Evolutionary conservation across 1,284 basidiomycete species (phyloP).

Genomic region (Ustilago esculenta): DNA sequence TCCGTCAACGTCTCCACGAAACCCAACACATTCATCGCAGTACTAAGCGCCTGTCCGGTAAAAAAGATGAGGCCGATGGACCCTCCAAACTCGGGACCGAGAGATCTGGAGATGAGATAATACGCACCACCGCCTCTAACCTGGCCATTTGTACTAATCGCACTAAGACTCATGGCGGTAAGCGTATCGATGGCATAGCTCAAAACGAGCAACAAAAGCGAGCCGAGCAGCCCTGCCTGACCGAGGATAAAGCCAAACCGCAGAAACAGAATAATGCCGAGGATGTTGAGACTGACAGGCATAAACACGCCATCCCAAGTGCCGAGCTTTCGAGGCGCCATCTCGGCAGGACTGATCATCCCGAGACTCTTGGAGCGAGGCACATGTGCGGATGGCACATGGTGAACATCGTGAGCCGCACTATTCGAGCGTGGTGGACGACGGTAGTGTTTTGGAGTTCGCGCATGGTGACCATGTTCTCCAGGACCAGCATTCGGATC

Average conservation of each 20-base stretch:
- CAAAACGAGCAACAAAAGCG: constrained; percentile 56
- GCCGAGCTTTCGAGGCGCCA: constrained; percentile 61
- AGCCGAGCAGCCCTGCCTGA: constrained; percentile 62
- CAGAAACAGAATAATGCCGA: constrained; percentile 66
- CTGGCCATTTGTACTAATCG: constrained; percentile 66
- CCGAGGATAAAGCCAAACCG: constrained; percentile 66
- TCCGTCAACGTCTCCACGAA: constrained; percentile 65
- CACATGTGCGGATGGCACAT: constrained; percentile 9
- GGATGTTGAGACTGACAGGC: constrained; percentile 65
- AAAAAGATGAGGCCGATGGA: constrained; percentile 66
- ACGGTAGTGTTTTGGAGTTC: constrained; percentile 18
- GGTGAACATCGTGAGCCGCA: constrained; percentile 21
- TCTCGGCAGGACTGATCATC: constrained; percentile 52
- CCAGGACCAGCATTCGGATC: constrained; percentile 37
- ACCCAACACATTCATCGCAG: constrained; percentile 65
- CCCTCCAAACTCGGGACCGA: constrained; percentile 66
- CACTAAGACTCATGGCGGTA: constrained; percentile 64
- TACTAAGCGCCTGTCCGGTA: constrained; percentile 63
- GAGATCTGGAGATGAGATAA: constrained; percentile 65
- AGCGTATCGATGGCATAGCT: constrained; percentile 64
- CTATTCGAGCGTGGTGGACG: constrained; percentile 40
- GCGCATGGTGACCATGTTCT: constrained; percentile 31
- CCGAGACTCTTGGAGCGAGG: constrained; percentile 48
- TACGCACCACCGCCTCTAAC: constrained; percentile 66
- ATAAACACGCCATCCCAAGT: constrained; percentile 67